Evolutionary conservation across 768 basidiomycete genomes (phyloP), one percentile per base, ranked within the genome.

Genomic region (Amanita brunnescens): DNA sequence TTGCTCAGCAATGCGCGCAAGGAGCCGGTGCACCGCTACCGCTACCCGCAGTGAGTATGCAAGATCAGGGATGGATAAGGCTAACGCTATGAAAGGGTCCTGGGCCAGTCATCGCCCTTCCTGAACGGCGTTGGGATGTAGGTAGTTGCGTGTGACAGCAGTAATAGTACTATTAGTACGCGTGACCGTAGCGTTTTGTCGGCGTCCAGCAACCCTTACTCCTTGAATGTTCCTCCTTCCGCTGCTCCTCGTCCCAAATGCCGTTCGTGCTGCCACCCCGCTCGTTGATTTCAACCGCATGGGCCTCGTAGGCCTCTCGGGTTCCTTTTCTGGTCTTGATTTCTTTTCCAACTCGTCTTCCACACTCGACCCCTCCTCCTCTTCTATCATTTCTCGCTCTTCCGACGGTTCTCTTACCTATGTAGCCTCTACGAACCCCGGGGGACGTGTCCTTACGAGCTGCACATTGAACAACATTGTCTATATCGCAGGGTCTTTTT

Each of bases 271-370:
- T 20, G 56, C 69, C 51, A 53, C 70, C 47, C 72, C 72, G 47
- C 64, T 66, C 53, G 69, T 76, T 59, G 72, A 74, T 57, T 73
- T 74, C 57, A 63, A 75, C 61, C 83, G 86, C 48, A 94, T 99
- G 90, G 95, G 95, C 56, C 83, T 76, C 49, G 92, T 97, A 45
- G 92, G 83, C 51, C 75, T 97, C 37, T 83, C 85, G 23, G 95
- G 95, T 52, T 75, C 87, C 30, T 99, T 97, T 62, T 78, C 86
- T 20, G 95, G 93, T 40, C 72, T 99, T 55, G 86, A 85, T 62
- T 61, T 93, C 52, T 84, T 86, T 74, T 70, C 80, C 61, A 78
- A 78, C 52, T 65, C 79, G 29, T 61, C 69, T 43, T 62, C 78
- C 58, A 61, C 80, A 30, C 84, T 87, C 64, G 83, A 92, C 66